These are phyloP conservation scores for Spatholobus suberectus DNA, from an alignment of 306 rosid genomes.

Conservation along the genomic window DNA sequence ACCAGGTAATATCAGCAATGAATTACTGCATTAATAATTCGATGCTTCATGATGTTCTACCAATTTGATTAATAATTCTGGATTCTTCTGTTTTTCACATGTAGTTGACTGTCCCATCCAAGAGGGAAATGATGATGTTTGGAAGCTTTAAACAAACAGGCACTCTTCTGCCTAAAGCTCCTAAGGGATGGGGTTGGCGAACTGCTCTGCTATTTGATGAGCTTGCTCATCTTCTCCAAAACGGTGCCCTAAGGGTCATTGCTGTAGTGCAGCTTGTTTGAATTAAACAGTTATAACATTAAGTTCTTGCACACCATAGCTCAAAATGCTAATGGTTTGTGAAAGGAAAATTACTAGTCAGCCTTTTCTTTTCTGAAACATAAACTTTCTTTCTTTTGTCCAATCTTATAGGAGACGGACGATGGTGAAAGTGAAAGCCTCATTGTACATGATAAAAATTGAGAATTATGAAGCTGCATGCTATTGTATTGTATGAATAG, in stretches of 20 bases:
- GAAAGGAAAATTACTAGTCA: constrained; percentile 21
- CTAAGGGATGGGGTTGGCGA: constrained; percentile 99
- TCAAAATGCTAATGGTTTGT: constrained; percentile 27
- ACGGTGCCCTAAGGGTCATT: constrained; percentile 84
- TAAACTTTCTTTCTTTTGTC: constrained; percentile 31
- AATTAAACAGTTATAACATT: constrained; percentile 36
- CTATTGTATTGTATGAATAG: constrained; percentile 29
- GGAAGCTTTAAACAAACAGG: constrained; percentile 95
- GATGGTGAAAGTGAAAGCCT: constrained; percentile 43
- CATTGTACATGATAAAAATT: constrained; percentile 43
- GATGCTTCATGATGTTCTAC: constrained; percentile 1
- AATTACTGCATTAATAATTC: constrained; percentile 26
- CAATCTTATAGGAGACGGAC: constrained; percentile 33
- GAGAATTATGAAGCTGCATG: constrained; percentile 31
- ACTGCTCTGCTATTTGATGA: constrained; percentile 90
- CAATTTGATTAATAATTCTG: constrained; percentile 32
- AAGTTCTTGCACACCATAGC: neutral
- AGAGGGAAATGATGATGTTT: constrained; percentile 90
- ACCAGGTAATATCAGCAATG: constrained; percentile 69
- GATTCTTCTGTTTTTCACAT: constrained; percentile 29
- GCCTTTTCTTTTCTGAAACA: neutral
- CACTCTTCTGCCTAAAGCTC: constrained; percentile 95
- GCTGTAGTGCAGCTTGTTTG: constrained; percentile 92
- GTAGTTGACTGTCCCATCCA: constrained; percentile 91
- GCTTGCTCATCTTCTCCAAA: constrained; percentile 90